Evolutionary conservation across 345 rosid species (phyloP).

Genomic region (Aurinia saxatilis): DNA sequence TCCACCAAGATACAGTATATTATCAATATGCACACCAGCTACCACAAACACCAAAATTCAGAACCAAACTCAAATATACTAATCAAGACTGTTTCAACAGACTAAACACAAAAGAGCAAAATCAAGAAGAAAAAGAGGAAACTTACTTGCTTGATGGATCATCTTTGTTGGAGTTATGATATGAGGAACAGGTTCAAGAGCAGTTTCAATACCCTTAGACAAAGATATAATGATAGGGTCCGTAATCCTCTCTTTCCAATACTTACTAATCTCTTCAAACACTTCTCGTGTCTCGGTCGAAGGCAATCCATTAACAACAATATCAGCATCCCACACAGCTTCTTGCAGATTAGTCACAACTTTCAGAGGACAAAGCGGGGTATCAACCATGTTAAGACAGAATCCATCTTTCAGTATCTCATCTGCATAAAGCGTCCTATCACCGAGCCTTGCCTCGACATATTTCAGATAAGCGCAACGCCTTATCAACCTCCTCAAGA

Average conservation of each 20-base stretch:
- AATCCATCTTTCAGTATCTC: slow-evolving; percentile 97
- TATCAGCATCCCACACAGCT: slow-evolving; percentile 99
- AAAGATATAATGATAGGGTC: slow-evolving; percentile 71
- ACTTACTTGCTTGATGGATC: slow-evolving; percentile 86
- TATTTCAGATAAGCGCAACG: slow-evolving; percentile 94
- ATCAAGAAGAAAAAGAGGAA: slow-evolving; percentile 7
- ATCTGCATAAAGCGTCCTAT: slow-evolving; percentile 73
- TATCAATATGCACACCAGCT: slow-evolving; percentile 80
- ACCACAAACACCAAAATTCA: slow-evolving; percentile 12
- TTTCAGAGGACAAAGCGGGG: slow-evolving; percentile 85
- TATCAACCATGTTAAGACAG: slow-evolving; percentile 93
- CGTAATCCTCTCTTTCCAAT: slow-evolving; percentile 87
- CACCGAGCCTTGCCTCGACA: slow-evolving; percentile 94
- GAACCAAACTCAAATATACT: background rate
- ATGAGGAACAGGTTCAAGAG: slow-evolving; percentile 67
- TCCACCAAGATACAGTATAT: slow-evolving; percentile 92
- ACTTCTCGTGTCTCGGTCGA: slow-evolving; percentile 80
- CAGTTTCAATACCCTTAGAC: slow-evolving; percentile 93
- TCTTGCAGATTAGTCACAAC: slow-evolving; percentile 95
- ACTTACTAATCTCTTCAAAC: slow-evolving; percentile 77
- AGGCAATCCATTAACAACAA: slow-evolving; percentile 91
- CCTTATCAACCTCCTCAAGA: slow-evolving; percentile 82
- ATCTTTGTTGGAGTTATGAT: slow-evolving; percentile 90
- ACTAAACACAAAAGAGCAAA: background rate
- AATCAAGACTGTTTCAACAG: no score